These are phyloP conservation scores for Aspergillus fumigatiaffinis DNA, from an alignment of 2,329 filamentous ascomycete genomes.

Conservation along the genomic window DNA sequence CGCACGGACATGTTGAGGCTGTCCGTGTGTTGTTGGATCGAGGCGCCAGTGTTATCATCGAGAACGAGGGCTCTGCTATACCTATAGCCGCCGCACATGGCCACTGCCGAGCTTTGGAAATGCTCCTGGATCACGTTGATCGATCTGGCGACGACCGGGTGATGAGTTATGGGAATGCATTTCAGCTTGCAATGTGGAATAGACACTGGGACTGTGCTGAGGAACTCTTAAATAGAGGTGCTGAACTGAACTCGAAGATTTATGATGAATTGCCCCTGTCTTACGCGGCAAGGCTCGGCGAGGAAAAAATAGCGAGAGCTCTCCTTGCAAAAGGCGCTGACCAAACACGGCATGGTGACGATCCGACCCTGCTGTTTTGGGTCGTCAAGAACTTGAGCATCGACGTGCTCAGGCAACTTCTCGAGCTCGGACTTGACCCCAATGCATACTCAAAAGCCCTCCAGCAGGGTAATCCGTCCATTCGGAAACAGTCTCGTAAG, in stretches of 20 bases:
- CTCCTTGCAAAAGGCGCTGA: too few species aligned
- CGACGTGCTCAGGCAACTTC: neutral
- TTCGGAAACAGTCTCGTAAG: neutral
- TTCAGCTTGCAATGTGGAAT: too few species aligned
- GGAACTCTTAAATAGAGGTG: too few species aligned
- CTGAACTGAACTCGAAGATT: too few species aligned
- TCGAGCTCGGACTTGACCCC: neutral
- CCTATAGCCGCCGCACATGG: neutral
- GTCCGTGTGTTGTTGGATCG: neutral
- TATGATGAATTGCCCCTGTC: too few species aligned
- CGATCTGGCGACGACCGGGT: too few species aligned
- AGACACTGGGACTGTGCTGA: too few species aligned
- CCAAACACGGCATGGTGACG: neutral
- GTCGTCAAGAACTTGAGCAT: neutral
- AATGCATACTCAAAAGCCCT: neutral
- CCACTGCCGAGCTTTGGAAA: too few species aligned
- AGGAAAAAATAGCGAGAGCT: too few species aligned
- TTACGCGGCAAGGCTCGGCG: too few species aligned
- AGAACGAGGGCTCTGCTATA: neutral
- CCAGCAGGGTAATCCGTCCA: neutral
- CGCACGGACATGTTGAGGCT: neutral
- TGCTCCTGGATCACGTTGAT: too few species aligned
- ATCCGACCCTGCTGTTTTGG: neutral
- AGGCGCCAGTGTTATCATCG: neutral
- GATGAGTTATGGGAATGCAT: too few species aligned